Evolutionary conservation across 306 rosid species (phyloP).

Genomic region (Cicer arietinum): DNA sequence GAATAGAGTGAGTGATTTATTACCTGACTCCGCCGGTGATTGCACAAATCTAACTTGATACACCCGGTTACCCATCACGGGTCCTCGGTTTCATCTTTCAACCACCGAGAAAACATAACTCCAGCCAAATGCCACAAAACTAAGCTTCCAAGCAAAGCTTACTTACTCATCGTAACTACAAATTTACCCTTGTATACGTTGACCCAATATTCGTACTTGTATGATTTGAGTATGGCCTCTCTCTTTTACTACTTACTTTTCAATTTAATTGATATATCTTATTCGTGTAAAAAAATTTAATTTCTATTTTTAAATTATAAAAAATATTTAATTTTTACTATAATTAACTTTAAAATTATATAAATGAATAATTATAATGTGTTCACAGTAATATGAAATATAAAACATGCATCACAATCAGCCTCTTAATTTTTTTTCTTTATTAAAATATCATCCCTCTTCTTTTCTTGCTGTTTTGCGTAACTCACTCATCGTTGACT

Average conservation of each 20-base stretch:
- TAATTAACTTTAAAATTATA: too few species aligned
- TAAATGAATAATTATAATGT: too few species aligned
- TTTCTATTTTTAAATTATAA: too few species aligned
- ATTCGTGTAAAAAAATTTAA: too few species aligned
- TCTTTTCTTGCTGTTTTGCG: background rate
- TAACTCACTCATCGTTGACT: conserved; percentile 40
- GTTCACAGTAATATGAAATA: too few species aligned
- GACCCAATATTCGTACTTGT: conserved; percentile 6
- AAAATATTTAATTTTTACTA: background rate
- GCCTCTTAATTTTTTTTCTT: background rate
- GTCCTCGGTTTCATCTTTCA: conserved; percentile 54
- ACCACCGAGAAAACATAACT: conserved; percentile 45
- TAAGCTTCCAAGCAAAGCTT: conserved; percentile 12
- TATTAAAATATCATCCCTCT: background rate
- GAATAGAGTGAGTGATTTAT: background rate
- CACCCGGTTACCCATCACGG: conserved; percentile 68
- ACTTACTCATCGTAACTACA: conserved; percentile 8
- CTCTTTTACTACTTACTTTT: background rate
- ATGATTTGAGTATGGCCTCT: background rate
- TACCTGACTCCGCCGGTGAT: conserved; percentile 52
- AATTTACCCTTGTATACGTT: conserved; percentile 39
- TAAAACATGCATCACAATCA: too few species aligned
- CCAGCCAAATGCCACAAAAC: conserved; percentile 43
- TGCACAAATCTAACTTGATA: conserved; percentile 45
- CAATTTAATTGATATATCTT: background rate